Evolutionary conservation across 73 alveolate species (phyloP), one percentile per base, ranked within the genome.

Genomic region (Paramecium bursaria): DNA sequence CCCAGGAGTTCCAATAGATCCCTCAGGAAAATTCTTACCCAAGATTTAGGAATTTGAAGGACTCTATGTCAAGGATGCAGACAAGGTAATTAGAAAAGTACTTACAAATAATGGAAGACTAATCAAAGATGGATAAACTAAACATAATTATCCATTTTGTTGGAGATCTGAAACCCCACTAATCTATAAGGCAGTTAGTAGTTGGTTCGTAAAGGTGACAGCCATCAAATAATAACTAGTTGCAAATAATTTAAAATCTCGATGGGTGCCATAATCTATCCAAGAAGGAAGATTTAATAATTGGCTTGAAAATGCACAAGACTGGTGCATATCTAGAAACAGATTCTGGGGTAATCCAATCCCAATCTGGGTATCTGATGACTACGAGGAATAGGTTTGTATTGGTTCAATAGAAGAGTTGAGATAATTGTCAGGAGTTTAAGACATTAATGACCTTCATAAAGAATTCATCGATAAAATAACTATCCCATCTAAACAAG

Each of bases 121-220:
- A 86, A 90, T 98, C 54, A 90, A 80, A 89, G 90, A 90, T 33
- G 99, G 99, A 53, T 50, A 85, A 47, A 85, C 92, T 52, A 87
- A 52, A 75, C 99, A 98, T 93, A 92, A 94, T 53, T 98, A 98
- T 86, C 99, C 99, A 0, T 97, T 87, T 93, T 98, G 99, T 94
- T 98, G 99, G 98, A 94, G 99, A 75, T 96, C 99, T 9, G 96
- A 98, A 57, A 98, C 99, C n/a, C 99, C 99, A 4, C 92, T 98
- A 42, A 96, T 97, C 52, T 98, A 98, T 94, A 91, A 99, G 75
- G 98, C 99, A 29, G 91, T 95, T 52, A 91, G 92, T 25, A 87
- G 97, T 75, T 98, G 99, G 99, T 98, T 98, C 96, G 95, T 98
- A 80, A 96, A 95, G 87, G 99, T 98, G 19, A 98, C 98, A 46